Conservation (phyloP, 108 stramenopile genomes). For the Cyclotella baltica region DNA sequence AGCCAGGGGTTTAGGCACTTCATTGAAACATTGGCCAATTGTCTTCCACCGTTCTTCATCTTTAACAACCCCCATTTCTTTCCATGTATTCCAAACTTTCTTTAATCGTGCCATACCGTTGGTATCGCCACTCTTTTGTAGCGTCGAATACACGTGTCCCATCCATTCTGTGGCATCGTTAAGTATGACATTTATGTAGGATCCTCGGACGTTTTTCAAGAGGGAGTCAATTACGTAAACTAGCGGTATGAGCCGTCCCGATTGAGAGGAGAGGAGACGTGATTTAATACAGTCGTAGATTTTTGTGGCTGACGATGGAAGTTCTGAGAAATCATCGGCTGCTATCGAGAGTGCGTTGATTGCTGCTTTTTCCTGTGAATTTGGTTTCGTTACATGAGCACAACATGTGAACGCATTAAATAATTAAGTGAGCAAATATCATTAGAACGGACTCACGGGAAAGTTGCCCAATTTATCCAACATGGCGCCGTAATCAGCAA, state of each 20-base stretch:
- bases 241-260: conserved; percentile 60
- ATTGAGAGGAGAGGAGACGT: conserved; percentile 50
- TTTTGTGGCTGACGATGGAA: conserved; percentile 54
- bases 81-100: conserved; percentile 87
- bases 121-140: conserved; percentile 52
- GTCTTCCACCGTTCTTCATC: conserved; percentile 60
- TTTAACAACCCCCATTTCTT: conserved; percentile 59
- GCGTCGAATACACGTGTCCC: conserved; percentile 63
- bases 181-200: conserved; percentile 73
- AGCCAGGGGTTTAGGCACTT: conserved; percentile 30
- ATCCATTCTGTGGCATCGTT: conserved; percentile 78
- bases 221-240: conserved; percentile 86
- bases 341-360: conserved; percentile 87
- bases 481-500: conserved; percentile 77
- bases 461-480: conserved; percentile 67
- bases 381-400: background rate
- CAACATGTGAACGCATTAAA: background rate
- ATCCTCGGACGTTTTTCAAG: conserved; percentile 81
- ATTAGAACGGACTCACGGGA: background rate
- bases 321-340: conserved; percentile 77
- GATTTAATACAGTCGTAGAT: conserved; percentile 75
- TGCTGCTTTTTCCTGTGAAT: conserved; percentile 80
- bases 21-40: conserved; percentile 78
- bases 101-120: conserved; percentile 62
- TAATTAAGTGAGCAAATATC: no score